Conservation (phyloP, 139 green algal genomes). For the Volvox africanus region DNA sequence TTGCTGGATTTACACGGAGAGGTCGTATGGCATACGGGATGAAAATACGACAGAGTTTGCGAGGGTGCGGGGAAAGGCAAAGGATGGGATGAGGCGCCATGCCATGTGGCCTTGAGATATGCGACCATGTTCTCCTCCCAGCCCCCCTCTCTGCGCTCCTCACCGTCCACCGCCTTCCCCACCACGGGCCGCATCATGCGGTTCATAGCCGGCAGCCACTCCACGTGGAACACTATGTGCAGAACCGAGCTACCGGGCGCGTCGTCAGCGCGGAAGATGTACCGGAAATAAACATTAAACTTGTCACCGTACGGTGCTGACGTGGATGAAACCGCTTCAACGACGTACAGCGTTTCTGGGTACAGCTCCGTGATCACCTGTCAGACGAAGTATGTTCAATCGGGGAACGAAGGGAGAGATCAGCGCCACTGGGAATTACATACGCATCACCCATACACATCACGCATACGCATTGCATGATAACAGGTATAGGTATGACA, state of each 20-base stretch:
- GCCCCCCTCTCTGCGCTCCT: not conserved
- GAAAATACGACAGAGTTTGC: too few species aligned
- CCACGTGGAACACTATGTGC: constrained; percentile 34
- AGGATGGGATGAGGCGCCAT: too few species aligned
- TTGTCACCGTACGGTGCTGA: constrained; percentile 66
- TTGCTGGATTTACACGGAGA: too few species aligned
- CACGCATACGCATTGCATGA: too few species aligned
- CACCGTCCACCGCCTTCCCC: constrained; percentile 51
- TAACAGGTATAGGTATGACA: too few species aligned
- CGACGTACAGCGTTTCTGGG: constrained; percentile 47
- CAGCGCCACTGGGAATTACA: too few species aligned
- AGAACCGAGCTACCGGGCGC: constrained; percentile 5
- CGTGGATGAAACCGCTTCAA: constrained; percentile 52
- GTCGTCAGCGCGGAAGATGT: constrained; percentile 16
- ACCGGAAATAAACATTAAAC: constrained; percentile 61
- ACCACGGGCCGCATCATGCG: constrained; percentile 57
- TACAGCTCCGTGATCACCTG: constrained; percentile 27
- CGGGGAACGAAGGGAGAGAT: too few species aligned
- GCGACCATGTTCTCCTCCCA: too few species aligned
- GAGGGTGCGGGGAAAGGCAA: too few species aligned
- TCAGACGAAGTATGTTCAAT: not conserved
- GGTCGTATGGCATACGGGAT: too few species aligned
- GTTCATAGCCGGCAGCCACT: constrained; percentile 55
- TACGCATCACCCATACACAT: too few species aligned
- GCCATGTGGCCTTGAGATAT: too few species aligned